Conservation (phyloP, 139 green algal species). For the Tetratostichococcus sp. region DNA sequence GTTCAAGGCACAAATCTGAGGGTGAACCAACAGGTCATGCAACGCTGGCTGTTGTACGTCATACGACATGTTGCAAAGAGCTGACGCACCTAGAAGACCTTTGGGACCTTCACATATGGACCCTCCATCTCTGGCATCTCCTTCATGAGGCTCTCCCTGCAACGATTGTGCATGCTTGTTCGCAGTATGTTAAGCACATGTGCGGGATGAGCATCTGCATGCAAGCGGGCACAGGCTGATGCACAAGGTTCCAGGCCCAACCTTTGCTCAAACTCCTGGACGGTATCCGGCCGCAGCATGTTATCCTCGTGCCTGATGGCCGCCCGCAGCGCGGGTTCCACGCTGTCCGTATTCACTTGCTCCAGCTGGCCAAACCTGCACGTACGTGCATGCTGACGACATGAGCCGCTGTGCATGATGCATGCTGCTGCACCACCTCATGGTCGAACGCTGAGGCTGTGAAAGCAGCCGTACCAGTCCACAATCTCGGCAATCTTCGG, state of each 20-base stretch:
- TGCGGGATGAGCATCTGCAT: too few species aligned
- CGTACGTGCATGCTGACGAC: not conserved
- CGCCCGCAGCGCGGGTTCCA: conserved; percentile 52
- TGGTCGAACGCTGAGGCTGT: not conserved
- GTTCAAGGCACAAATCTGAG: too few species aligned
- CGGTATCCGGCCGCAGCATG: conserved; percentile 46
- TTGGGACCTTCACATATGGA: conserved; percentile 55
- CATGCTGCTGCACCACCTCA: not conserved
- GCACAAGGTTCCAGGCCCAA: not conserved
- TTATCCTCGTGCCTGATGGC: conserved; percentile 26
- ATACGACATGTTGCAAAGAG: not conserved
- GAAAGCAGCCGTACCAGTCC: conserved; percentile 47
- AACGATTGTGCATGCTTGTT: too few species aligned
- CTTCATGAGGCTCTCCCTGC: conserved; percentile 42
- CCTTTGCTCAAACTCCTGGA: conserved; percentile 15
- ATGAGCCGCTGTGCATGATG: too few species aligned
- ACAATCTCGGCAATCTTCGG: conserved; percentile 67
- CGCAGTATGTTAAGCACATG: too few species aligned
- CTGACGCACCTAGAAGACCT: conserved; percentile 32
- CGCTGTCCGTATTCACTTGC: conserved; percentile 51
- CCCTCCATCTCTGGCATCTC: conserved; percentile 44
- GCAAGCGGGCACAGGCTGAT: too few species aligned
- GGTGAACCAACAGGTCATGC: too few species aligned
- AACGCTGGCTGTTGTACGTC: not conserved
- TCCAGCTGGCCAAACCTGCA: conserved; percentile 74